Percentiles rank a stretch among this genome's conserved stretches.
Conservation (phyloP, 768 basidiomycete species). For the Tulasnella sp. region DNA sequence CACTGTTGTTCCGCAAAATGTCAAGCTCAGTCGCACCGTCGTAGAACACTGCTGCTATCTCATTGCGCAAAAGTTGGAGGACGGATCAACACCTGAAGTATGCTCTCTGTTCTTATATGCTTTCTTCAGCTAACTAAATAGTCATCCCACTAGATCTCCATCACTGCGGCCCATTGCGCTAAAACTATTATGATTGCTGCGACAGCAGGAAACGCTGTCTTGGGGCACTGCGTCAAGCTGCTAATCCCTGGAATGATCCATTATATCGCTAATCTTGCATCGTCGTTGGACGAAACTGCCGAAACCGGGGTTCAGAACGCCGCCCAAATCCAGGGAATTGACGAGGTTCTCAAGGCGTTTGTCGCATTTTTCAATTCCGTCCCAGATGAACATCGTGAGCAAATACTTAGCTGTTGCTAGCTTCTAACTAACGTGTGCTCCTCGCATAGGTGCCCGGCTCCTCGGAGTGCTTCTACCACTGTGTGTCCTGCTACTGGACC, state of each 20-base stretch:
- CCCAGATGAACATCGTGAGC: slow-evolving; percentile 56
- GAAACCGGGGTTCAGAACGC: slow-evolving; percentile 36
- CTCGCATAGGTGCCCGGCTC: slow-evolving; percentile 49
- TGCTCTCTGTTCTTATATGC: neutral
- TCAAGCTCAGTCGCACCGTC: slow-evolving; percentile 61
- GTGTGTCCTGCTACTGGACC: slow-evolving; percentile 59
- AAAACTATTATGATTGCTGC: slow-evolving; percentile 76
- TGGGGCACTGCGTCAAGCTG: slow-evolving; percentile 63
- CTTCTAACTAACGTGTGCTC: neutral
- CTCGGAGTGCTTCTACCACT: slow-evolving; percentile 71
- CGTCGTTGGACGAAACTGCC: slow-evolving; percentile 47
- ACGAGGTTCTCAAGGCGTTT: slow-evolving; percentile 79
- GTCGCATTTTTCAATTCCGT: slow-evolving; percentile 52
- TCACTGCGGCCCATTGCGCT: slow-evolving; percentile 86
- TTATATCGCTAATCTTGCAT: slow-evolving; percentile 63
- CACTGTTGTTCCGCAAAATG: slow-evolving; percentile 60
- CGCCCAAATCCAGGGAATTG: slow-evolving; percentile 51
- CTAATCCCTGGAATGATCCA: slow-evolving; percentile 78
- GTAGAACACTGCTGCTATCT: slow-evolving; percentile 81
- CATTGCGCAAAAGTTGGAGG: slow-evolving; percentile 71
- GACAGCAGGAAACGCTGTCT: slow-evolving; percentile 50
- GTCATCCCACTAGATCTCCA: slow-evolving; percentile 45
- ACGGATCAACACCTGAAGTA: slow-evolving; percentile 52
- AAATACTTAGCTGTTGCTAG: neutral
- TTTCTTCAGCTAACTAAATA: neutral